Conservation (phyloP, 108 stramenopile genomes). For the Aurantiochytrium sp. region DNA sequence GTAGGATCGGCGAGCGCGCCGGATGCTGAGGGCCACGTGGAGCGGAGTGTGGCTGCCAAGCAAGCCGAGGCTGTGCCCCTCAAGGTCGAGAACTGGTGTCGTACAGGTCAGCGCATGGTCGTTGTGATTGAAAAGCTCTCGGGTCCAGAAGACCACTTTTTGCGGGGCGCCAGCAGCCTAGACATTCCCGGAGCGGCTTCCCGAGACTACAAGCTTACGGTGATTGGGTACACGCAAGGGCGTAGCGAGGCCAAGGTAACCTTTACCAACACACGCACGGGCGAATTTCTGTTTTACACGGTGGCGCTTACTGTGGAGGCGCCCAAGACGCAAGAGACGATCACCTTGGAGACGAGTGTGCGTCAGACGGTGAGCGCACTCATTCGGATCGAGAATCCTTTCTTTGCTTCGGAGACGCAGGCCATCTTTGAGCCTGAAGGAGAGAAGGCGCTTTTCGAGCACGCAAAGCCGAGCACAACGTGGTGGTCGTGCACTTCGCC, state of each 20-base stretch:
- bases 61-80: conserved; percentile 34
- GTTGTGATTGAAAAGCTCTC: neutral
- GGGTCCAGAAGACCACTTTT: conserved; percentile 28
- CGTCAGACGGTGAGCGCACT: conserved; percentile 39
- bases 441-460: neutral
- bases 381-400: conserved; percentile 51
- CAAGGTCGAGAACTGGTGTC: conserved; percentile 49
- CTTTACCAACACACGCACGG: conserved; percentile 48
- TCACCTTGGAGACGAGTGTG: conserved; percentile 46
- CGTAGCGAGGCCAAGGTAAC: conserved; percentile 31
- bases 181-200: conserved; percentile 43
- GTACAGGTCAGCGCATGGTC: conserved; percentile 33
- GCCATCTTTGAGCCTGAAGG: conserved; percentile 19
- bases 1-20: conserved; percentile 43
- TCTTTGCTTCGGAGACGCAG: conserved; percentile 21
- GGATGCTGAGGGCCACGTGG: conserved; percentile 17
- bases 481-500: conserved; percentile 39
- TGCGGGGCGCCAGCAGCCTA: conserved; percentile 43
- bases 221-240: conserved; percentile 48
- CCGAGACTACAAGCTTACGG: conserved; percentile 45
- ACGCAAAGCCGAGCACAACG: neutral
- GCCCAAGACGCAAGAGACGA: conserved; percentile 28
- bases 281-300: conserved; percentile 49
- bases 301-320: conserved; percentile 24
- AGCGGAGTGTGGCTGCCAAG: conserved; percentile 42